Evolutionary conservation across 2,329 filamentous ascomycete species (phyloP), one percentile per base, ranked within the genome.

Genomic region (Aureobasidium sp.): DNA sequence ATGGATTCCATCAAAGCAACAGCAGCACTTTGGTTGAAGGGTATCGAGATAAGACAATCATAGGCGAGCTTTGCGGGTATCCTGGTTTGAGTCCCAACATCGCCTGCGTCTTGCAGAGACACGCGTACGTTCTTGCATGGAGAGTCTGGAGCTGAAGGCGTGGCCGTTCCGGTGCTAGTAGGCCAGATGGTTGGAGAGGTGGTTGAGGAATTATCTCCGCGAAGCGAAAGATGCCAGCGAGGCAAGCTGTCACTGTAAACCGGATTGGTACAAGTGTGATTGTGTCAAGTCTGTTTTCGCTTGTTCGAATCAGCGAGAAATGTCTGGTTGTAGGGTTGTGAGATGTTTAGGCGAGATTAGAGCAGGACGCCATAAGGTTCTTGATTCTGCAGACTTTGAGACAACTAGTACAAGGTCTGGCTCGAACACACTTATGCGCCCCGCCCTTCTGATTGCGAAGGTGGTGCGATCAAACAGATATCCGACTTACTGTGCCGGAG

Each of bases 41-140:
- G 77, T 5, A 79, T 74, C 20, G 73, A 75, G 24, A 72, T 77
- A 15, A 79, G 71, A 65, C 78, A 80, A 5, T 79, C 74, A 64
- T 77, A 78, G 3, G 77, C 78, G 55, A 79, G 65, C 60, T 73
- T 63, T 7, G 78, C 78, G 29, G 77, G 71, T 5, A 80, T 75
- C 20, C 34, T 39, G 10, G 20, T 20, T 20, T 20, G 20, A 20
- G 20, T 20, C 20, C 20, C 20, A 20, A 20, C 20, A 20, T 20
- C 20, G 20, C 20, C 20, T 20, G 20, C 20, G 20, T 20, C 20
- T 48, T 48, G 26, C 6, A 29, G 3, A 8, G 15, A 13, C 13
- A 29, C n/a, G 15, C 24, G 8, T 5, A 48, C 46, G 5, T 15
- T 32, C 7, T 29, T 48, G 46, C 46, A 48, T 10, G 46, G 46